These are phyloP conservation scores for Drosera capensis DNA, from an alignment of 148 eudicot genomes.

Conservation along the genomic window DNA sequence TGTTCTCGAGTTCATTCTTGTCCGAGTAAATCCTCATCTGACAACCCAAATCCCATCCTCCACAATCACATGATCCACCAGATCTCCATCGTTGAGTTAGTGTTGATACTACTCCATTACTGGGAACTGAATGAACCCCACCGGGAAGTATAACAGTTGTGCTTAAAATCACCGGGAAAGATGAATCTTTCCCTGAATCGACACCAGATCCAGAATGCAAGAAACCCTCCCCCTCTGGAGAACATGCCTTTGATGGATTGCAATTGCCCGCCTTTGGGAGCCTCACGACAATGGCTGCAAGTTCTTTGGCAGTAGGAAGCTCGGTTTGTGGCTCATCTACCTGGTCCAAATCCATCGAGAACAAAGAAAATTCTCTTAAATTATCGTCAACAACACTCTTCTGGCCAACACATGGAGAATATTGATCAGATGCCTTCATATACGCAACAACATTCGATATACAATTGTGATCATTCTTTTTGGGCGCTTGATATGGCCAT, in stretches of 20 bases:
- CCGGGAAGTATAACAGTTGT: conserved; percentile 60
- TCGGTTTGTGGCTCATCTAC: conserved; percentile 17
- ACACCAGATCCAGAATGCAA: neutral
- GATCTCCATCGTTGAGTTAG: conserved; percentile 72
- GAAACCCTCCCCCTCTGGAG: neutral
- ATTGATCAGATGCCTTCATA: conserved; percentile 53
- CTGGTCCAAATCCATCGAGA: conserved; percentile 22
- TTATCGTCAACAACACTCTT: conserved; percentile 8
- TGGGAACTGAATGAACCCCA: conserved; percentile 58
- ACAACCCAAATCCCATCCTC: conserved; percentile 96
- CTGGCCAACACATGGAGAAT: conserved; percentile 11
- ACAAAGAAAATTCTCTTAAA: conserved; percentile 43
- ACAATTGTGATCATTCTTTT: conserved; percentile 30
- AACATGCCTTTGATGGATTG: conserved; percentile 8
- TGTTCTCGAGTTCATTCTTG: conserved; percentile 12
- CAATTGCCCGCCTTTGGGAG: conserved; percentile 13
- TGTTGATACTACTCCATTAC: conserved; percentile 51
- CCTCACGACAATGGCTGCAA: conserved; percentile 51
- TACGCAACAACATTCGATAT: conserved; percentile 52
- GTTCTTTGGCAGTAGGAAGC: conserved; percentile 27
- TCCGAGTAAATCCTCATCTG: conserved; percentile 33
- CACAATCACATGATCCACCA: conserved; percentile 89
- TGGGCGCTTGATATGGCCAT: conserved; percentile 54
- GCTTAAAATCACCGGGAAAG: conserved; percentile 11
- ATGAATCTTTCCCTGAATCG: conserved; percentile 6